A percentile compares a stretch with the other conserved stretches of the same genome.
Conservation (phyloP, 495 filamentous ascomycete species). For the Penicillium canescens region DNA sequence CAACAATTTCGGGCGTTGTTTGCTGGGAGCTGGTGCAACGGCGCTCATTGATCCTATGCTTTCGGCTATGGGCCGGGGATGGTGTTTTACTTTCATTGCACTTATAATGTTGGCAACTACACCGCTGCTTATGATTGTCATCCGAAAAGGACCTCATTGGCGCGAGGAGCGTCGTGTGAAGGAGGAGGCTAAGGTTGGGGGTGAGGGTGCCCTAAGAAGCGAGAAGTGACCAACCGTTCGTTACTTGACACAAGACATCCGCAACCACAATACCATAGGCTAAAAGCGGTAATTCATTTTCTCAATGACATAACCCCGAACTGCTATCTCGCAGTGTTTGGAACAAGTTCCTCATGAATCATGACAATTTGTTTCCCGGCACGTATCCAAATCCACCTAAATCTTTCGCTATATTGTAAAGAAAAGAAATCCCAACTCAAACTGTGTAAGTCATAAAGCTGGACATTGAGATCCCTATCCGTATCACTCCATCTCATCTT, state of each 20-base stretch:
- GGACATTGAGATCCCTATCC: too few species aligned
- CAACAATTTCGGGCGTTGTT: constrained; percentile 68
- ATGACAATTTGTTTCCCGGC: too few species aligned
- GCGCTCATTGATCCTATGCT: constrained; percentile 68
- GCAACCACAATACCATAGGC: neutral
- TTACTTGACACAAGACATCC: neutral
- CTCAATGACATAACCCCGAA: too few species aligned
- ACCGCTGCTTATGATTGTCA: constrained; percentile 51
- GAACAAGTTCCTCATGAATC: too few species aligned
- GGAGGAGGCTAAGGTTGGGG: constrained; percentile 14
- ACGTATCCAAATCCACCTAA: too few species aligned
- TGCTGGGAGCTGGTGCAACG: constrained; percentile 66
- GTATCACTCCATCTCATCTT: too few species aligned
- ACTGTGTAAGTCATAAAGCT: too few species aligned
- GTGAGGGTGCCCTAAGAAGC: neutral
- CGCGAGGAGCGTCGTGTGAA: constrained; percentile 41
- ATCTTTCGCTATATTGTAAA: too few species aligned
- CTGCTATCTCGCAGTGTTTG: too few species aligned
- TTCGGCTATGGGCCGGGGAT: constrained; percentile 62
- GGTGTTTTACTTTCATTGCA: constrained; percentile 69
- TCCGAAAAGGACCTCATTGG: constrained; percentile 48
- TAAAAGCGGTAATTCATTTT: too few species aligned
- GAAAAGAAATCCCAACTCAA: too few species aligned
- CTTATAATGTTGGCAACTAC: constrained; percentile 51
- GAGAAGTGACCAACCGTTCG: neutral